phyloP scores from a whole-genome alignment of 2,329 filamentous ascomycete species.

The Exserohilum rostratum region DNA sequence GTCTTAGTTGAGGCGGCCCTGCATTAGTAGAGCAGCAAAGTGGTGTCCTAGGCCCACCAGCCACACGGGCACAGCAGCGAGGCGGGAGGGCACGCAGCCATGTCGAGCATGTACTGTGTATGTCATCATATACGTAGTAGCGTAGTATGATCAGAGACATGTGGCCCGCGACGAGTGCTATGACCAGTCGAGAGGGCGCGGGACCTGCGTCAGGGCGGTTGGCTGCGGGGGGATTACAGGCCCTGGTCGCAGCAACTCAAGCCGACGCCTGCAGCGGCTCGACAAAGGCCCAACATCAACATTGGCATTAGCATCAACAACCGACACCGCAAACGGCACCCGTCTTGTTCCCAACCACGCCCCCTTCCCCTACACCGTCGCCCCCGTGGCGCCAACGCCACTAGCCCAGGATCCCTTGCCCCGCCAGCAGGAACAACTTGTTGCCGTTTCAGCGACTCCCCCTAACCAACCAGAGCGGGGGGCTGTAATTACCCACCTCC shows the following conservation, averaged over 20 bases:
- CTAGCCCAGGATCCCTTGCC: constrained; percentile 7
- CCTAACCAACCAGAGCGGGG: constrained; percentile 41
- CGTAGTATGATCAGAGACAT: background rate
- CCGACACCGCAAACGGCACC: constrained; percentile 4
- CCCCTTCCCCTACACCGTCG: background rate
- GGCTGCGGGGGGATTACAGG: constrained; percentile 20
- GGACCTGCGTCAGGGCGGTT: constrained; percentile 25
- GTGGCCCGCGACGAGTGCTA: constrained; percentile 3
- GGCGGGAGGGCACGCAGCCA: background rate
- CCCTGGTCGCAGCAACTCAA: constrained; percentile 23
- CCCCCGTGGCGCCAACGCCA: constrained; percentile 3
- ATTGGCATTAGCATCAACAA: constrained; percentile 5
- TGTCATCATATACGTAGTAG: background rate
- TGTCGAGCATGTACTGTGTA: background rate
- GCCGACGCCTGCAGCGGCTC: constrained; percentile 22
- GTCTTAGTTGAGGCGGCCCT: background rate
- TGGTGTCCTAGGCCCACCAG: background rate
- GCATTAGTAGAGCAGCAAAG: no score
- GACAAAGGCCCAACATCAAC: constrained; percentile 10
- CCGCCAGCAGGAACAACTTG: constrained; percentile 1
- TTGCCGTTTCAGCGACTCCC: constrained; percentile 32
- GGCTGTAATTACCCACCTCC: constrained; percentile 28
- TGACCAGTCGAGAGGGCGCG: constrained; percentile 4
- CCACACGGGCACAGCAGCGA: background rate
- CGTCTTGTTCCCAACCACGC: background rate